Percentiles rank a stretch among this genome's conserved stretches.
Conservation (phyloP, 331 rosid species). For the Ulmus americana region DNA sequence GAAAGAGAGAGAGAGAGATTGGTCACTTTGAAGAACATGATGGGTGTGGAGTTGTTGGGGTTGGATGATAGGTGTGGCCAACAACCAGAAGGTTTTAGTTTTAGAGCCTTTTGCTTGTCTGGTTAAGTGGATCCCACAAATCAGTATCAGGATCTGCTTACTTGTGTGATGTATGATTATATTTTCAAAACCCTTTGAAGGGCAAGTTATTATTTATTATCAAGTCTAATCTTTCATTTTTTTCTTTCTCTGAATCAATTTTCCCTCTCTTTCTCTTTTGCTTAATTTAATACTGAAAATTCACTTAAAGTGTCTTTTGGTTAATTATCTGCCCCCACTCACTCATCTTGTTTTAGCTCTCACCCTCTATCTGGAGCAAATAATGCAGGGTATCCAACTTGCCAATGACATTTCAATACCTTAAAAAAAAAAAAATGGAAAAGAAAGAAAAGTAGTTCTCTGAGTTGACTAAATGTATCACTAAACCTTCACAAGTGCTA, state of each 20-base stretch:
- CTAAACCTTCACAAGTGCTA: neutral
- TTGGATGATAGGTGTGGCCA: constrained; percentile 47
- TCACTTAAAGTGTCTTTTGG: constrained; percentile 18
- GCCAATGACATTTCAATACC: constrained; percentile 14
- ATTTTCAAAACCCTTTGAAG: constrained; percentile 19
- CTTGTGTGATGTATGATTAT: constrained; percentile 56
- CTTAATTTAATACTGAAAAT: constrained; percentile 19
- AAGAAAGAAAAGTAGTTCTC: neutral
- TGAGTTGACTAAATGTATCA: constrained; percentile 24
- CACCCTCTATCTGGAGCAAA: constrained; percentile 36
- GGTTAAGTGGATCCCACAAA: constrained; percentile 67
- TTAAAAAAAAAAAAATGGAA: no score
- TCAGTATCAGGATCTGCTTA: constrained; percentile 60
- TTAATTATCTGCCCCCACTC: constrained; percentile 40
- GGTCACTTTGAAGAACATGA: constrained; percentile 38
- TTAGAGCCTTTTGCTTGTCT: constrained; percentile 49
- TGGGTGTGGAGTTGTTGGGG: constrained; percentile 68
- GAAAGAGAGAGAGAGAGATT: constrained; percentile 18
- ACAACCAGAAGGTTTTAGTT: constrained; percentile 42
- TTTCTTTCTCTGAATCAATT: constrained; percentile 6
- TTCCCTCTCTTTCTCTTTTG: constrained; percentile 1
- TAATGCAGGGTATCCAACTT: constrained; percentile 35
- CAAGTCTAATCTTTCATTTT: constrained; percentile 27
- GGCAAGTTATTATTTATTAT: constrained; percentile 33
- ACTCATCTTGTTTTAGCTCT: constrained; percentile 11